These are phyloP conservation scores for Citeromyces siamensis DNA, from an alignment of 1,139 yeast genomes.

Conservation along the genomic window DNA sequence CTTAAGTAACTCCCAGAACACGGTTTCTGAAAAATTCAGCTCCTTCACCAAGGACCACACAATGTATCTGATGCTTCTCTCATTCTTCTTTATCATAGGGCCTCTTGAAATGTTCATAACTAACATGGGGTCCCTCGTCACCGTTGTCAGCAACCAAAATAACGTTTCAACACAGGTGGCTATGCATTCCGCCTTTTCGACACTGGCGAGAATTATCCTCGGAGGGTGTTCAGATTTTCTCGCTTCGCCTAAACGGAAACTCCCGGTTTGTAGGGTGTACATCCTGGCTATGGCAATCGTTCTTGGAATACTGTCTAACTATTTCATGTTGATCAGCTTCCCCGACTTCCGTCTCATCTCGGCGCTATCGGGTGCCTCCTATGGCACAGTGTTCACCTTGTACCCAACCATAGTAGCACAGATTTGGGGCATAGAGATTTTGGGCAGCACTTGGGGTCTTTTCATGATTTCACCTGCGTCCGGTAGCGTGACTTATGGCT, in stretches of 20 bases:
- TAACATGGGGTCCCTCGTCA: conserved; percentile 46
- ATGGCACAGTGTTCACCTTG: conserved; percentile 78
- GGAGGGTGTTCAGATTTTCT: conserved; percentile 56
- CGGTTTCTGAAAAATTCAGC: conserved; percentile 33
- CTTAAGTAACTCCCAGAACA: conserved; percentile 11
- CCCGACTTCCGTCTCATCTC: conserved; percentile 20
- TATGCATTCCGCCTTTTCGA: conserved; percentile 40
- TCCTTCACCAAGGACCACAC: conserved; percentile 48
- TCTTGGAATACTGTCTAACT: conserved; percentile 10
- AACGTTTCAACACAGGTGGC: conserved; percentile 37
- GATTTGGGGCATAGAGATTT: conserved; percentile 81
- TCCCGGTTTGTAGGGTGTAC: conserved; percentile 25
- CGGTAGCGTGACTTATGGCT: conserved; percentile 63
- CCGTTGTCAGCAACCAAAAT: conserved; percentile 25
- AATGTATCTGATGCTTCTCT: conserved; percentile 49
- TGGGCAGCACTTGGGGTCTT: conserved; percentile 92
- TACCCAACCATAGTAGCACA: conserved; percentile 75
- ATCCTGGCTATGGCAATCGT: conserved; percentile 24
- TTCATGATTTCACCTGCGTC: conserved; percentile 87
- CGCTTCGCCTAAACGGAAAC: conserved; percentile 17
- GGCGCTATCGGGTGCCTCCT: conserved; percentile 51
- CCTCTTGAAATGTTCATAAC: conserved; percentile 84
- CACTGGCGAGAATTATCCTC: conserved; percentile 48
- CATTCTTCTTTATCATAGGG: conserved; percentile 64
- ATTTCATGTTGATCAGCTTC: conserved; percentile 17